Conservation (phyloP, 495 filamentous ascomycete genomes). For the Penicillium simplicissimum region DNA sequence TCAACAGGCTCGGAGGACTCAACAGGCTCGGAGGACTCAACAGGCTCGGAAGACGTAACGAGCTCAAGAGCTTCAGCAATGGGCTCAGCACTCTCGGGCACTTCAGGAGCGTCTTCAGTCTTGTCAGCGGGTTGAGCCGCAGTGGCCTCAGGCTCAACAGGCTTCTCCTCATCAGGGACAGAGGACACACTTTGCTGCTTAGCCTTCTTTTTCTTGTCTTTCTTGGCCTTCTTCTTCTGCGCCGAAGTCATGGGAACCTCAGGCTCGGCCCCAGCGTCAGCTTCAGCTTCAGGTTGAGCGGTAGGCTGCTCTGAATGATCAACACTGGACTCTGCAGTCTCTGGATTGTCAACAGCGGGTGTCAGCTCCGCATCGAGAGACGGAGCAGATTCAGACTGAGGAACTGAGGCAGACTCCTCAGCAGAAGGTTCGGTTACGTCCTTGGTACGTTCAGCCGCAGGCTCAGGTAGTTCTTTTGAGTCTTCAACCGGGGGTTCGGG, state of each 20-base stretch:
- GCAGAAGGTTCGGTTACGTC: background rate
- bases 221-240: conserved; percentile 43
- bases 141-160: conserved; percentile 8
- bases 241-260: conserved; percentile 27
- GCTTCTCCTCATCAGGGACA: conserved; percentile 19
- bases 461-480: background rate
- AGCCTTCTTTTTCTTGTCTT: conserved; percentile 40
- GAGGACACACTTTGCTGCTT: conserved; percentile 23
- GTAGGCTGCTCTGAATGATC: conserved; percentile 8
- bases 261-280: conserved; percentile 4
- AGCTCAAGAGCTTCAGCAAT: background rate
- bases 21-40: background rate
- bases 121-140: conserved; percentile 11
- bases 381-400: conserved; percentile 8
- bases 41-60: background rate
- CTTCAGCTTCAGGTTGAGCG: conserved; percentile 12
- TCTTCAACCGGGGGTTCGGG: conserved; percentile 4
- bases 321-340: conserved; percentile 14
- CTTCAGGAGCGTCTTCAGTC: background rate
- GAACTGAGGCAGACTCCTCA: conserved; percentile 4
- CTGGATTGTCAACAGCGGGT: conserved; percentile 19
- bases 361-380: conserved; percentile 12
- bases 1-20: background rate
- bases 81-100: background rate
- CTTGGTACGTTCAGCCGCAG: background rate